Evolutionary conservation across 805 yeast species (phyloP).

Genomic region (Nakazawaea pomicola): DNA sequence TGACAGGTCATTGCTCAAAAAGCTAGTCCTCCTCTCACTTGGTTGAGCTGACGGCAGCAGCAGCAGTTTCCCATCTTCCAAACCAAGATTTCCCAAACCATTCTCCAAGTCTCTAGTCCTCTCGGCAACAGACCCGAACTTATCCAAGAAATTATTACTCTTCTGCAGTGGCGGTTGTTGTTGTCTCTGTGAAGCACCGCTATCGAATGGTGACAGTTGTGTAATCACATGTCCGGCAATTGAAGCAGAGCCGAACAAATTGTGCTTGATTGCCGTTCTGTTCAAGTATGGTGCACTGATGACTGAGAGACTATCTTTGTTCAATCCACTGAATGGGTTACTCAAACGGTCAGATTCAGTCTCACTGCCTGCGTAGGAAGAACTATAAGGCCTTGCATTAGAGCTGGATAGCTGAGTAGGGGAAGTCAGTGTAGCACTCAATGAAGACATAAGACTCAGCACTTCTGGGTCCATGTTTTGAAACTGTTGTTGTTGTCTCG

Average conservation of each 20-base stretch:
- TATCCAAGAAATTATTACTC: conserved; percentile 48
- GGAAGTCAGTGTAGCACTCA: conserved; percentile 17
- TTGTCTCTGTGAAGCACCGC: conserved; percentile 32
- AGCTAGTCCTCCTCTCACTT: conserved; percentile 49
- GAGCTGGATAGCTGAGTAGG: conserved; percentile 13
- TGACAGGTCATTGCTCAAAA: conserved; percentile 31
- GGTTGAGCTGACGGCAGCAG: too few relatives aligned
- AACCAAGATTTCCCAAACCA: conserved; percentile 27
- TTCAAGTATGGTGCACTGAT: conserved; percentile 35
- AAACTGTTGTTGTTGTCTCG: conserved; percentile 1
- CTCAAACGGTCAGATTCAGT: conserved; percentile 31
- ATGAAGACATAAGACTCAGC: conserved; percentile 27
- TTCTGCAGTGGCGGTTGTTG: conserved; percentile 16
- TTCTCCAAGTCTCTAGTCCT: conserved; percentile 64
- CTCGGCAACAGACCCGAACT: conserved; percentile 61
- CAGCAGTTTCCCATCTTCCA: not conserved
- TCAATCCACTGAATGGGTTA: conserved; percentile 35
- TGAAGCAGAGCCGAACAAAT: conserved; percentile 54
- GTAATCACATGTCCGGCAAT: conserved; percentile 51
- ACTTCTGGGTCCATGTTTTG: conserved; percentile 20
- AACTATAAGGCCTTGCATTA: conserved; percentile 14
- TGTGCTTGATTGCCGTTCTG: conserved; percentile 27
- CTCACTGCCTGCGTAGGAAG: conserved; percentile 29
- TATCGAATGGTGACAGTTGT: conserved; percentile 27
- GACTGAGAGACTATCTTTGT: conserved; percentile 42